Evolutionary conservation across 768 basidiomycete species (phyloP).

Genomic region (Podaxis carcinomalis): DNA sequence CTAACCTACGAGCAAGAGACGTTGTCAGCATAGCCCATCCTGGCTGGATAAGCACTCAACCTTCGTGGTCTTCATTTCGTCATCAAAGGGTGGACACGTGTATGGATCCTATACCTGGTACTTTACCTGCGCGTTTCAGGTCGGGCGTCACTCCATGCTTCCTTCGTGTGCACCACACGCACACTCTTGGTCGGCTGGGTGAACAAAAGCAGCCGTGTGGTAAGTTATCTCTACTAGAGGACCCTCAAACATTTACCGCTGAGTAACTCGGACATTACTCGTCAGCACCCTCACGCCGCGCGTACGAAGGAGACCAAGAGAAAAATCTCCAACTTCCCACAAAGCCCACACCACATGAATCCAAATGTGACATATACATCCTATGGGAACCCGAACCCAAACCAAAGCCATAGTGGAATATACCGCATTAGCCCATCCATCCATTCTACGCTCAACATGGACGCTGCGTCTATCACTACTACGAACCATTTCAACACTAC

Average conservation of each 20-base stretch:
- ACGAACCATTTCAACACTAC: neutral
- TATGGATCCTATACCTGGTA: neutral
- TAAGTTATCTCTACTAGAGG: neutral
- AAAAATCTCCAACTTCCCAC: neutral
- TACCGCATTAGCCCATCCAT: neutral
- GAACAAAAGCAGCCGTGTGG: neutral
- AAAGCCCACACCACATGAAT: neutral
- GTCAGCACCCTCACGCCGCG: neutral
- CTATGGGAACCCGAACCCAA: neutral
- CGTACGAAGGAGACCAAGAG: neutral
- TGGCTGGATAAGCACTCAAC: neutral
- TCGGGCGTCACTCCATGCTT: neutral
- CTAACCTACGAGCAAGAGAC: neutral
- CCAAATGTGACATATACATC: slow-evolving; percentile 8
- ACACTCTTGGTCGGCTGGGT: neutral
- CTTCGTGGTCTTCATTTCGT: neutral
- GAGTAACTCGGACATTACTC: neutral
- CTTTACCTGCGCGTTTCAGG: neutral
- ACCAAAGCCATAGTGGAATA: neutral
- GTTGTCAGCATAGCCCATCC: neutral
- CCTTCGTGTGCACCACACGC: neutral
- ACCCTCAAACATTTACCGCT: neutral
- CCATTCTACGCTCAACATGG: slow-evolving; percentile 1
- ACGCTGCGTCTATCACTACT: neutral
- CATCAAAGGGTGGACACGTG: neutral